Base-by-base conservation (phyloP, 208 protist species). In the Herpetomonas muscarum region DNA sequence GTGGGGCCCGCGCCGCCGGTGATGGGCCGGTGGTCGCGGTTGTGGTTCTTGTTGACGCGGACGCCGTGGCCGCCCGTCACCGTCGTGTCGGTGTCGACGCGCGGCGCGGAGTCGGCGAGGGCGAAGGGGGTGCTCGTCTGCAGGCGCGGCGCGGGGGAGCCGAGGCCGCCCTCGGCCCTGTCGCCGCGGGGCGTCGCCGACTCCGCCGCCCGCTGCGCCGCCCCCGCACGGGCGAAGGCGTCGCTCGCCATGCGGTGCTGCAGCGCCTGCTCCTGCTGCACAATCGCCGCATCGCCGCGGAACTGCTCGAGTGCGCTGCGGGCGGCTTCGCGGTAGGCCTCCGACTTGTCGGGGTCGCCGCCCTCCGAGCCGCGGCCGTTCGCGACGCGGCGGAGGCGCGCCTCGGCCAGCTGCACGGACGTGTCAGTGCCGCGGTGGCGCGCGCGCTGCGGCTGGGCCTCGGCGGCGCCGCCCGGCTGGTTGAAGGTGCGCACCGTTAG, bases 41-140 rank as follows among this genome's bases (percentile, higher is more conserved):
- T 80, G 58, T 59, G 76, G 41, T 73, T 51, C 26, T 64, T 64
- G n/a, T 50, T 58, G 63, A 74, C 32, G 29, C 67, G 67, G 19
- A 79, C 49, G 56, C 72, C 68, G 25, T 42, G 50, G 1, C 22
- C 26, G 7, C 58, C 53, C 26, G 26, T 28, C 2, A 30, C 55
- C 13, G 39, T 45, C 5, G 55, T 51, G 41, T 60, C 55, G 28
- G 55, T 81, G 65, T 87, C 79, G 19, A 60, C 13, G 12, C 76
- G 79, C 32, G 68, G 64, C 25, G 50, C 49, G 12, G 71, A 76
- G 25, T 62, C 59, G 50, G 74, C 61, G 13, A 87, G 65, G 12
- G 81, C 85, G 64, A 83, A 87, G 21, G 84, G 84, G 26, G 79
- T 55, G 7, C 12, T 74, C 22, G 53, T 32, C 64, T 81, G 61